Evolutionary conservation across 495 filamentous ascomycete genomes (phyloP), one percentile per base, ranked within the genome.

Genomic region (Penicillium cosmopolitanum): DNA sequence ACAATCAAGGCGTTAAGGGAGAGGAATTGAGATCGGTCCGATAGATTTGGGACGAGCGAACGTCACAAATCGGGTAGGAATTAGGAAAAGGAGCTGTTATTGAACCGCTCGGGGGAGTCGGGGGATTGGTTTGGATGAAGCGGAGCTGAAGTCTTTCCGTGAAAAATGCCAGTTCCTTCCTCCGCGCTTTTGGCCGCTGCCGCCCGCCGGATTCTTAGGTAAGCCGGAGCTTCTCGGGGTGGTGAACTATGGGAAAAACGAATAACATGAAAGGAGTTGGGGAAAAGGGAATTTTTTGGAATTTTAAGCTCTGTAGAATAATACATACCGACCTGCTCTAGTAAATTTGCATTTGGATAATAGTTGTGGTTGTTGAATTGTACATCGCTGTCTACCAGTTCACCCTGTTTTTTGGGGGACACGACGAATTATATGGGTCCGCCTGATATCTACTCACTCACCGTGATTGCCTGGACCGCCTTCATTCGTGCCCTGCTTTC

Each of bases 11-110:
- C 16, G 16, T 44, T n/a, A 43, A 62, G 57, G 57, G 54, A 60
- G 66, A 73, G 63, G 53, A 51, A 64, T 66, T 65, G 67, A 76
- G 71, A 72, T 61, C 70, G 73, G 74, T 65, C 73, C 69, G 62
- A 48, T 47, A 42, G 55, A 56, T 69, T 59, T 69, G 63, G 52
- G 61, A 69, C 68, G 68, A 71, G 56, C 28, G 51, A 71, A 66
- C 65, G 63, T 58, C 64, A 57, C 60, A 54, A 58, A 63, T 46
- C 44, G 57, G 13, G 51, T 2, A 54, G 42, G 44, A 47, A 35
- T 53, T 35, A 15, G 57, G 48, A 53, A 57, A 55, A 57, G 57
- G 53, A 60, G 66, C 62, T 61, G 67, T 57, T 57, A 64, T 66
- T 50, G 57, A 62, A 57, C 65, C 61, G 62, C 64, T 65, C 54